Base-by-base conservation (phyloP, 495 filamentous ascomycete species). In the Hypoxylon crocopeplum region DNA sequence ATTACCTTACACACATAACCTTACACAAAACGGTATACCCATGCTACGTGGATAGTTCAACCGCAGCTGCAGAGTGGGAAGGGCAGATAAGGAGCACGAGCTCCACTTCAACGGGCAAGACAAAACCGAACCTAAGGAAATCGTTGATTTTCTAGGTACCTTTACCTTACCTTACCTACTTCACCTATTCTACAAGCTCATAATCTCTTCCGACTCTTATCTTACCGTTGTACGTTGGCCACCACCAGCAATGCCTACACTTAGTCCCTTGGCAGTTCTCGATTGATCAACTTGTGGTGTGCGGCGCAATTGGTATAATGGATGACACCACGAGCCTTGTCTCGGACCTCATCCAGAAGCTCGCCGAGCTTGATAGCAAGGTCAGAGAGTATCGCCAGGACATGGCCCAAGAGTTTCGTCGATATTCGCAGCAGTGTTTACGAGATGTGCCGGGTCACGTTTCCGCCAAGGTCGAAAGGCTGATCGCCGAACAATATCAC, bases 321-420 rank as follows among this genome's bases (percentile, higher is more conserved):
- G 77, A 79, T 66, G 78, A 80, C 64, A 71, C 75, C 16, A 71
- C 74, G 52, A 72, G 61, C 47, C 72, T 82, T 22, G 76, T 79
- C 24, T 72, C 73, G 29, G 76, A 80, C 61, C 75, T 84, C 50
- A 72, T 78, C 47, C 56, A 60, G 49, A 82, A 77, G 75, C 79
- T 84, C 37, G 55, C 69, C 22, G 75, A 79, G 56, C 78, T 83
- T 25, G 74, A 83, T 53, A 69, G 72, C 47, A 78, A 77, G 62
- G 77, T 84, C 37, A 72, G 63, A 16, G 70, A 73, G 46, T 84
- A 82, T 60, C 77, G 75, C 54, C 73, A 72, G 47, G 78, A 77
- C 53, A 75, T 83, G 75, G 67, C 74, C 15, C 50, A 75, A 13
- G 76, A 82, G 47, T 84, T 82, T 55, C 64, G 72, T 30, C 70